These are phyloP conservation scores for Starmerella stellata DNA, from an alignment of 805 yeast species.

Conservation along the genomic window DNA sequence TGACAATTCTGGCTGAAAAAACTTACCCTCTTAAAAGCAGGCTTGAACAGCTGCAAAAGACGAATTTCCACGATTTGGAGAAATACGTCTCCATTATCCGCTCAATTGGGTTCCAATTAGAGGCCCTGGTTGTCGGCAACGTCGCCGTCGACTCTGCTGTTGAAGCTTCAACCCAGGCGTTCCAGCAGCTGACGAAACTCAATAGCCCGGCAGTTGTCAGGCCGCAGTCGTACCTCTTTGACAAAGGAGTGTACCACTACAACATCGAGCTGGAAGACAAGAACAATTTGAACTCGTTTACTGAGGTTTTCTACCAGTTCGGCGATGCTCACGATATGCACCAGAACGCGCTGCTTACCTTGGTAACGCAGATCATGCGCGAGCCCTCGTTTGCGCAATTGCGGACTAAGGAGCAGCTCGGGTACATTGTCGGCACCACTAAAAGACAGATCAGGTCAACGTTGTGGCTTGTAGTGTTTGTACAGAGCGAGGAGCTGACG, in stretches of 20 bases:
- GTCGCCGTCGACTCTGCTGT: slow-evolving; percentile 36
- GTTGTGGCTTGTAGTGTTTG: slow-evolving; percentile 54
- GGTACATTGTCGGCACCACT: slow-evolving; percentile 81
- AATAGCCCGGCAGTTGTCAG: background rate
- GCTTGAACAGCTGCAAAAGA: slow-evolving; percentile 34
- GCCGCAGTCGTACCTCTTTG: slow-evolving; percentile 22
- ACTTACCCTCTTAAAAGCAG: slow-evolving; percentile 51
- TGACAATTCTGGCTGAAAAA: slow-evolving; percentile 51
- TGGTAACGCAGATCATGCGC: slow-evolving; percentile 51
- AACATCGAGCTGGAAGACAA: slow-evolving; percentile 34
- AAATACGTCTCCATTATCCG: slow-evolving; percentile 20
- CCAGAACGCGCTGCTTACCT: slow-evolving; percentile 36
- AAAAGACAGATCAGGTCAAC: slow-evolving; percentile 46
- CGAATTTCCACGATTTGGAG: slow-evolving; percentile 16
- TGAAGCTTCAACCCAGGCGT: slow-evolving; percentile 24
- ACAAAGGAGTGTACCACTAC: slow-evolving; percentile 16
- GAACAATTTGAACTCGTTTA: slow-evolving; percentile 63
- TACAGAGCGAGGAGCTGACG: slow-evolving; percentile 70
- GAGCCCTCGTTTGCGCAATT: slow-evolving; percentile 83
- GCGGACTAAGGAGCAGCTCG: slow-evolving; percentile 86
- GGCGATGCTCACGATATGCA: slow-evolving; percentile 31
- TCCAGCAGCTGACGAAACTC: background rate
- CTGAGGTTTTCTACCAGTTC: slow-evolving; percentile 58
- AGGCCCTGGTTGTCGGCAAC: slow-evolving; percentile 67
- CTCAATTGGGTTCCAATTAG: slow-evolving; percentile 43